Evolutionary conservation across 2,329 filamentous ascomycete species (phyloP).

Genomic region (Trichoderma simmonsii): DNA sequence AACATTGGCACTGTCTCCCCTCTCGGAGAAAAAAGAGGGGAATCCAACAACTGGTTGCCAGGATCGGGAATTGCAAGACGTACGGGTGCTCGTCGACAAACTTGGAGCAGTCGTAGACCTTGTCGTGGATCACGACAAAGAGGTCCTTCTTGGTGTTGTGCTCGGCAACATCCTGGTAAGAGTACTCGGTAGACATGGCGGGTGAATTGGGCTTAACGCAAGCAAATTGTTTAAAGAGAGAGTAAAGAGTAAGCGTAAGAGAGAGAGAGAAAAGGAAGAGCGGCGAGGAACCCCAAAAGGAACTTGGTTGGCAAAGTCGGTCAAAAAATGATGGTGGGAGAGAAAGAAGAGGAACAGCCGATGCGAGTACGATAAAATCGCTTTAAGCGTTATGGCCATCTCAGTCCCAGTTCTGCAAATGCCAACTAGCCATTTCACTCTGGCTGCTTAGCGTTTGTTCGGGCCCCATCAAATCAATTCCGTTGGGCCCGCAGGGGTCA

Average conservation of each 20-base stretch:
- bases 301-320: conserved; percentile 3
- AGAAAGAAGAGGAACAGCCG: background rate
- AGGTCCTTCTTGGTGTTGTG: conserved; percentile 95
- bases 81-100: conserved; percentile 97
- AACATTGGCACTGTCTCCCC: background rate
- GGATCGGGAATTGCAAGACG: conserved; percentile 34
- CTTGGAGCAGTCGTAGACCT: conserved; percentile 85
- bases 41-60: background rate
- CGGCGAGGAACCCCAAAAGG: background rate
- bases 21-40: background rate
- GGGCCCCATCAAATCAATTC: conserved; percentile 6
- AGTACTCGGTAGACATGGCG: conserved; percentile 51
- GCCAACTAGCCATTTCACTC: background rate
- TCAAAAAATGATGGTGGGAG: conserved; percentile 14
- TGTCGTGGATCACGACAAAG: conserved; percentile 89
- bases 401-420: background rate
- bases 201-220: background rate
- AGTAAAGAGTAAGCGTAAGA: background rate
- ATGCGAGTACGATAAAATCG: conserved; percentile 12
- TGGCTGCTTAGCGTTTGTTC: background rate
- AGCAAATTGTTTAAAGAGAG: background rate
- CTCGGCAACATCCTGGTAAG: conserved; percentile 75
- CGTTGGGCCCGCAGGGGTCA: background rate
- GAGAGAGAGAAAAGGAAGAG: background rate
- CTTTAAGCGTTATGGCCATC: background rate